Conservation (phyloP, 306 rosid species). For the Inga laurina region DNA sequence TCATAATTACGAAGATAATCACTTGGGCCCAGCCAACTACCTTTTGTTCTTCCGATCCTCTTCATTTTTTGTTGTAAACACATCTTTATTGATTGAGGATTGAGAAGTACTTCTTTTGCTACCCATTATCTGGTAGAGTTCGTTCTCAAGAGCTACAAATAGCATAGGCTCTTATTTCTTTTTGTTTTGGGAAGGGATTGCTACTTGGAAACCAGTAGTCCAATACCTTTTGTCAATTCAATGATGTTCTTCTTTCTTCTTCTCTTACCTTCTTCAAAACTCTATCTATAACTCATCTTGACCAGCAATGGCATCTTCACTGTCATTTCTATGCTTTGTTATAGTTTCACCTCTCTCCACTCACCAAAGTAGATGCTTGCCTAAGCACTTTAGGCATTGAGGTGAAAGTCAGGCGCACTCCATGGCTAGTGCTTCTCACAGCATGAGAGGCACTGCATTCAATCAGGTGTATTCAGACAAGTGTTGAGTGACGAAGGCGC, state of each 20-base stretch:
- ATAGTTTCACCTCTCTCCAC: not conserved
- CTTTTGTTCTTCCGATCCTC: not conserved
- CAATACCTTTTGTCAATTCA: not conserved
- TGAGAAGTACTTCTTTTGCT: not conserved
- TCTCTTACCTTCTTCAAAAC: not conserved
- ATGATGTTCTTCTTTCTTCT: constrained; percentile 6
- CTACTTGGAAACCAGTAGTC: not conserved
- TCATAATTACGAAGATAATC: constrained; percentile 8
- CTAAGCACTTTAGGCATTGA: not conserved
- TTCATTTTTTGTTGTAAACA: not conserved
- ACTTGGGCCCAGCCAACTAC: not conserved
- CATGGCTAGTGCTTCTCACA: not conserved
- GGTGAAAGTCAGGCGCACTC: not conserved
- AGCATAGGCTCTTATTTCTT: not conserved
- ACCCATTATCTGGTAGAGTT: not conserved
- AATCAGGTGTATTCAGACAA: not conserved
- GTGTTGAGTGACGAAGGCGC: not conserved
- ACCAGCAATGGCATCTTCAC: not conserved
- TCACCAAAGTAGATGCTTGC: not conserved
- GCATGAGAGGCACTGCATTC: not conserved
- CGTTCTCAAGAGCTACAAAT: not conserved
- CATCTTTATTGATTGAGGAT: not conserved
- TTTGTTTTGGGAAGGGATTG: constrained; percentile 24
- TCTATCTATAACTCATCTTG: not conserved
- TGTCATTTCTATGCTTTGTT: constrained; percentile 6